phyloP scores from a whole-genome alignment of 2,329 filamentous ascomycete genomes.

The Tricladium varicosporioides region DNA sequence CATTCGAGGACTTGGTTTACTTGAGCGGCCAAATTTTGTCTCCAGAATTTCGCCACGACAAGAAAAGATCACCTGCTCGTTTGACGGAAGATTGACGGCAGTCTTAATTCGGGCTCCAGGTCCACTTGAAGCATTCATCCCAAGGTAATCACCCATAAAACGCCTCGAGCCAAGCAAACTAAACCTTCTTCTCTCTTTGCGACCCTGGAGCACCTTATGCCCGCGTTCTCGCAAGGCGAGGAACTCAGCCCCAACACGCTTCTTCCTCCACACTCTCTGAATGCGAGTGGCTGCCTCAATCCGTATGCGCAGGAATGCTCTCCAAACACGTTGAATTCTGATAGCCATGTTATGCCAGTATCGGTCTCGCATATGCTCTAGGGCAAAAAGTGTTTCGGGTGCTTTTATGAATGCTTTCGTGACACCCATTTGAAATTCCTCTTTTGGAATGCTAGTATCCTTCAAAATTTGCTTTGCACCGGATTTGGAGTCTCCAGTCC shows the following conservation, averaged over 20 bases:
- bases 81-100: conserved; percentile 66
- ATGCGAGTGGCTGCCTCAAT: conserved; percentile 91
- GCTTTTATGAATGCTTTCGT: conserved; percentile 98
- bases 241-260: conserved; percentile 86
- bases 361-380: conserved; percentile 95
- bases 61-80: conserved; percentile 81
- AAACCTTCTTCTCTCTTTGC: conserved; percentile 88
- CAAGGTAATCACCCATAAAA: conserved; percentile 93
- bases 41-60: conserved; percentile 87
- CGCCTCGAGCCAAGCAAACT: conserved; percentile 87
- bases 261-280: conserved; percentile 92
- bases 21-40: conserved; percentile 93
- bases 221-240: conserved; percentile 85
- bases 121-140: conserved; percentile 76
- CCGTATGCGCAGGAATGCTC: conserved; percentile 90
- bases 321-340: conserved; percentile 94
- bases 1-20: conserved; percentile 84
- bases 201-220: conserved; percentile 74
- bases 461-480: conserved; percentile 91
- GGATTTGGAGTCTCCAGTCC: conserved; percentile 83
- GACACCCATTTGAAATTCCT: conserved; percentile 96
- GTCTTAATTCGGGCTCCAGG: conserved; percentile 78
- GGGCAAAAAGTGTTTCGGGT: conserved; percentile 90
- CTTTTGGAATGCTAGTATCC: conserved; percentile 90
- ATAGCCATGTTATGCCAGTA: conserved; percentile 99